Percentiles rank a stretch among this genome's conserved stretches.
Evolutionary conservation across 208 protist genomes (phyloP).

Genomic region (Polymyxa betae): DNA sequence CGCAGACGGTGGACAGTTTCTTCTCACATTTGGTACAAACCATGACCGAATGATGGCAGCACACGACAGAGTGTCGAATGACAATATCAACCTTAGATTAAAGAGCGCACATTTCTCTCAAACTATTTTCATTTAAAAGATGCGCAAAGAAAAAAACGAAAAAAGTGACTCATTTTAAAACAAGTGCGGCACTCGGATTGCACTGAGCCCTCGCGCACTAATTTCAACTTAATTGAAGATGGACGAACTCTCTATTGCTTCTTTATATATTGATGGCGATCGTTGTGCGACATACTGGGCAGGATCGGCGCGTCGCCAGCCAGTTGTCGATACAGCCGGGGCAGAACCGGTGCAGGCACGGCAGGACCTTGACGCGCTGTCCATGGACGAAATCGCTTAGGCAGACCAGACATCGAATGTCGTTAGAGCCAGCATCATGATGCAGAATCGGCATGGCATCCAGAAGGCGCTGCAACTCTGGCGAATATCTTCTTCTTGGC

Average conservation of each 20-base stretch:
- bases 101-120: too few species aligned
- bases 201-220: too few species aligned
- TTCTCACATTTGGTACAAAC: slow-evolving; percentile 33
- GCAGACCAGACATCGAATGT: slow-evolving; percentile 28
- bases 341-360: slow-evolving; percentile 49
- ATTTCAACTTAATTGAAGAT: too few species aligned
- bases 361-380: not conserved
- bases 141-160: too few species aligned
- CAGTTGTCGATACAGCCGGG: not conserved
- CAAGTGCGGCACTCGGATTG: too few species aligned
- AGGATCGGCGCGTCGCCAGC: not conserved
- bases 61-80: too few species aligned
- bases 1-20: slow-evolving; percentile 48
- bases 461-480: not conserved
- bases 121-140: too few species aligned
- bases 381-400: not conserved
- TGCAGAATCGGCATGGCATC: not conserved
- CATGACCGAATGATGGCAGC: not conserved
- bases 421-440: not conserved
- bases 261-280: too few species aligned
- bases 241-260: too few species aligned
- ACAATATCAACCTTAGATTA: too few species aligned
- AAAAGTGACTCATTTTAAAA: too few species aligned
- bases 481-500: not conserved
- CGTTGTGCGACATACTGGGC: not conserved